Percentiles rank a stretch among this genome's conserved stretches.
These are phyloP conservation scores for Lachnellula hyalina DNA, from an alignment of 2,329 filamentous ascomycete species.

Conservation along the genomic window DNA sequence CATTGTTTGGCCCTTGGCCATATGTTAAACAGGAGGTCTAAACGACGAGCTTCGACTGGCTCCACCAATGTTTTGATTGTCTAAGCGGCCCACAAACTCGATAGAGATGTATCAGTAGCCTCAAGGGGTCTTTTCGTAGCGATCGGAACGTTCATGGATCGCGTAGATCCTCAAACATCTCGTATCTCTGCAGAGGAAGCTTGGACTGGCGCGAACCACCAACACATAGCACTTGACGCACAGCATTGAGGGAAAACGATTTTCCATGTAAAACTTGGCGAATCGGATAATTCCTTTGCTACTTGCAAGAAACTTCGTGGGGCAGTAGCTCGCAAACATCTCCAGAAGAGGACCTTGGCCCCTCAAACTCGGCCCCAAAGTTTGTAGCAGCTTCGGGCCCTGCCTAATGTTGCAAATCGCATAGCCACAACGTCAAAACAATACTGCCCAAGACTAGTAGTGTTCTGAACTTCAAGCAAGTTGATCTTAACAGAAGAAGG, in stretches of 20 bases:
- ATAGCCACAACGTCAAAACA: slow-evolving; percentile 8
- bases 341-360: slow-evolving; percentile 8
- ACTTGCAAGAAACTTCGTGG: slow-evolving; percentile 8
- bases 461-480: neutral
- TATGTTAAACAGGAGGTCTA: neutral
- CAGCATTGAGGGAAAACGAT: neutral
- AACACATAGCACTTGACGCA: neutral
- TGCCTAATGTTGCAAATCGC: slow-evolving; percentile 9
- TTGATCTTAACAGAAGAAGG: neutral
- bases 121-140: neutral
- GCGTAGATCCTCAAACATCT: slow-evolving; percentile 22
- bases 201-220: slow-evolving; percentile 5
- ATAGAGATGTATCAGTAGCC: slow-evolving; percentile 7
- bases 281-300: neutral
- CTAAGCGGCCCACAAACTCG: slow-evolving; percentile 1
- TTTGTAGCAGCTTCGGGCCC: slow-evolving; percentile 12
- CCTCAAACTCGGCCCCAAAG: slow-evolving; percentile 1
- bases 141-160: slow-evolving; percentile 4
- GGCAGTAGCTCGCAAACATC: slow-evolving; percentile 4
- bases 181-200: slow-evolving; percentile 6
- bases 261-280: neutral
- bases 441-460: too few relatives aligned
- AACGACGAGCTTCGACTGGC: slow-evolving; percentile 14
- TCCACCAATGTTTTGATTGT: slow-evolving; percentile 3
- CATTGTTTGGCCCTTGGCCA: slow-evolving; percentile 21